Evolutionary conservation across 768 basidiomycete genomes (phyloP).

Genomic region (Tricholoma sp.): DNA sequence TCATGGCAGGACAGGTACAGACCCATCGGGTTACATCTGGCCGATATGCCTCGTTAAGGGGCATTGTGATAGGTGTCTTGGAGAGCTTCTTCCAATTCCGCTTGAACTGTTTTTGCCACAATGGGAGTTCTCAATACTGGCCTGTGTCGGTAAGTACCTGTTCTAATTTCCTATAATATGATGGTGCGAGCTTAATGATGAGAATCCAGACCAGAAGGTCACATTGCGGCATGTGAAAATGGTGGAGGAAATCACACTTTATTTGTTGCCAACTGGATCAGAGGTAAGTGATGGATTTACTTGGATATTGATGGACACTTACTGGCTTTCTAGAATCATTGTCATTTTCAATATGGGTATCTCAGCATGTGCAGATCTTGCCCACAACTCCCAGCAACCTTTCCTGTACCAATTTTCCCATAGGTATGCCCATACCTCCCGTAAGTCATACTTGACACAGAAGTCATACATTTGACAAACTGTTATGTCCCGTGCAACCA

Average conservation of each 20-base stretch:
- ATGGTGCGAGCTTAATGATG: constrained; percentile 20
- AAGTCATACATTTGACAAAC: background rate
- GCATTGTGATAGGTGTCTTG: constrained; percentile 13
- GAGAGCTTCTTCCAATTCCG: constrained; percentile 11
- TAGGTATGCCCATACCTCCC: background rate
- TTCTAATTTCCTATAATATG: background rate
- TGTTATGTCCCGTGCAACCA: too few species aligned
- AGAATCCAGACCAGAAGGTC: constrained; percentile 30
- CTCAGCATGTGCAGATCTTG: constrained; percentile 3
- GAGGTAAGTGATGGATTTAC: background rate
- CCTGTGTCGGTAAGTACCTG: background rate
- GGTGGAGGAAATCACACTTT: constrained; percentile 29
- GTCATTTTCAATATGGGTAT: constrained; percentile 24
- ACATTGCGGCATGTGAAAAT: constrained; percentile 25
- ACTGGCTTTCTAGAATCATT: constrained; percentile 27
- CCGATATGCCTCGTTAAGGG: constrained; percentile 13
- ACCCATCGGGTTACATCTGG: constrained; percentile 11
- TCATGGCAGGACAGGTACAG: constrained; percentile 5
- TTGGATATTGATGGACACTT: constrained; percentile 2
- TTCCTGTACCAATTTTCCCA: background rate
- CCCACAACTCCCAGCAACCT: background rate
- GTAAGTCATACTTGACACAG: background rate
- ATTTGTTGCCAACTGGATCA: constrained; percentile 27
- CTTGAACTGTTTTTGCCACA: constrained; percentile 16
- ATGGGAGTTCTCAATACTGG: constrained; percentile 8